Evolutionary conservation across 495 filamentous ascomycete species (phyloP), one percentile per base, ranked within the genome.

Genomic region (Symbiotaphrina buchneri): DNA sequence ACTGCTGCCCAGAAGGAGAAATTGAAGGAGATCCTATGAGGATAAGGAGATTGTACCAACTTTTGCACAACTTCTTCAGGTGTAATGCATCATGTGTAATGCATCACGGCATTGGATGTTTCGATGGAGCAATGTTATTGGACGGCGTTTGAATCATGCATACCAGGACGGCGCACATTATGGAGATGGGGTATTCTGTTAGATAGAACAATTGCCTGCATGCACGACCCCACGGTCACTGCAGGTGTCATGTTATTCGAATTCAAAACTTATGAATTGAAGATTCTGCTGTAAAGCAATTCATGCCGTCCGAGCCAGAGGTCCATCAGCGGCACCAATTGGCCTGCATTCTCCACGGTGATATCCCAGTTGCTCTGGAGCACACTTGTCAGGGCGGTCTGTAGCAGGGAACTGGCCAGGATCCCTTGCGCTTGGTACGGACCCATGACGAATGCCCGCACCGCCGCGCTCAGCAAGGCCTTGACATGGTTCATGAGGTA

Each of bases 241-340:
- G n/a, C n/a, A n/a, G n/a, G n/a, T n/a, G n/a, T n/a, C n/a, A n/a
- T n/a, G n/a, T n/a, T n/a, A n/a, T n/a, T n/a, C n/a, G n/a, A n/a
- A n/a, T n/a, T n/a, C n/a, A n/a, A n/a, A n/a, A n/a, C n/a, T 59
- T 40, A 73, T 31, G 68, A 74, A 47, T 97, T 95, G 43, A 97
- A 97, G 30, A 97, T 95, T 47, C 87, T 70, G 39, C 79, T 90
- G 54, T 97, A 97, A 23, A 97, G 51, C 47, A 92, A 48, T 59
- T 97, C 87, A 54, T 97, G 87, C 47, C 87, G 67, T 7, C 90
- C 87, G 35, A 90, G 59, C 81, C 85, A 97, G 27, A 97, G 45
- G 63, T 97, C 87, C 58, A 94, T 64, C 11, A 73, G 68, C 5
- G 84, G 82, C 23, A 85, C 75, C 17, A 59, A 63, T 56, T 94